Percentiles rank a stretch among this genome's conserved stretches.
phyloP scores from a whole-genome alignment of 129 eudicot genomes.

The Helichrysum umbraculigerum region DNA sequence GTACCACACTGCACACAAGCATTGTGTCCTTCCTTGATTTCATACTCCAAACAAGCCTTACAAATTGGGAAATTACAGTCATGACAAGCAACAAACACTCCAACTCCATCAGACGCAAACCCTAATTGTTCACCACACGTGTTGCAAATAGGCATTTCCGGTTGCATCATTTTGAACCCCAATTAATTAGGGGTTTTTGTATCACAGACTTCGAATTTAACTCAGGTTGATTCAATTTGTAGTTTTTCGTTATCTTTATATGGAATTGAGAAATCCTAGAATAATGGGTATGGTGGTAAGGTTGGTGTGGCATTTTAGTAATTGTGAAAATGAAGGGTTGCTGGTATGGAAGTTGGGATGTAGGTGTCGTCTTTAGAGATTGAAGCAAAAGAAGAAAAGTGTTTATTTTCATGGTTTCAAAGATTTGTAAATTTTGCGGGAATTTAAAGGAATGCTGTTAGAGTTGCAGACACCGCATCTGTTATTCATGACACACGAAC shows the following conservation, averaged over 20 bases:
- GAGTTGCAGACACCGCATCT: constrained; percentile 21
- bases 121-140: constrained; percentile 88
- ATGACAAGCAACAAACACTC: constrained; percentile 84
- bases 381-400: constrained; percentile 46
- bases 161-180: constrained; percentile 65
- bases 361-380: constrained; percentile 49
- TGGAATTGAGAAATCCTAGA: constrained; percentile 13
- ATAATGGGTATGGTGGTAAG: constrained; percentile 19
- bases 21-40: constrained; percentile 74
- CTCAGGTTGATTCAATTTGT: constrained; percentile 4
- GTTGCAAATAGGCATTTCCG: constrained; percentile 77
- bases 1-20: constrained; percentile 77
- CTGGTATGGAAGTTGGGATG: constrained; percentile 58
- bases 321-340: constrained; percentile 47
- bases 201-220: constrained; percentile 3
- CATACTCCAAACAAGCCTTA: constrained; percentile 70
- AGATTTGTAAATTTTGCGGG: constrained; percentile 71
- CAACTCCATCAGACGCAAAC: constrained; percentile 51
- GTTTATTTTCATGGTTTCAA: constrained; percentile 26
- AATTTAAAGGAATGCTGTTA: constrained; percentile 67
- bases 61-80: constrained; percentile 91
- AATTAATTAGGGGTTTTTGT: constrained; percentile 3
- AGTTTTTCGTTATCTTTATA: constrained; percentile 21
- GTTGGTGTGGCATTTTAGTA: constrained; percentile 39
- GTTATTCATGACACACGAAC: constrained; percentile 21